phyloP scores from a whole-genome alignment of 345 rosid species.

The Hypericum androsaemum region DNA sequence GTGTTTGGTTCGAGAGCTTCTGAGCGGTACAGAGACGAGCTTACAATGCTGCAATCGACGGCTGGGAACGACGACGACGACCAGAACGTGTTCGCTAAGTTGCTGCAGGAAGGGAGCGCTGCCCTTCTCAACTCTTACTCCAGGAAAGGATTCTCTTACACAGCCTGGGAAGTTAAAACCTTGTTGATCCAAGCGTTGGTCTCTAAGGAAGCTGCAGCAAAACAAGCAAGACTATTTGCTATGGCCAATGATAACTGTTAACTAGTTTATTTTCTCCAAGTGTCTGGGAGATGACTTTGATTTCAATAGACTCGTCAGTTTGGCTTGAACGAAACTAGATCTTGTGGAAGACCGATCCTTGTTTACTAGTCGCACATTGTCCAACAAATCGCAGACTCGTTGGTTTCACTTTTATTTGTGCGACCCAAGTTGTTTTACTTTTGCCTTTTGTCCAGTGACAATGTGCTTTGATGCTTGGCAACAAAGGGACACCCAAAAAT shows the following conservation, averaged over 20 bases:
- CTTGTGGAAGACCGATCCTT: too few relatives aligned
- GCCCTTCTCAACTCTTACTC: constrained; percentile 81
- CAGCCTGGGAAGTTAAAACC: constrained; percentile 85
- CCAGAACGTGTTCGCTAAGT: constrained; percentile 31
- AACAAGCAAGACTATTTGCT: constrained; percentile 39
- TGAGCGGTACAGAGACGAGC: constrained; percentile 66
- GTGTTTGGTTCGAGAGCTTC: constrained; percentile 57
- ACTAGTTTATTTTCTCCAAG: constrained; percentile 11
- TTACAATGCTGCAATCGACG: constrained; percentile 62
- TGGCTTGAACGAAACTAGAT: too few relatives aligned
- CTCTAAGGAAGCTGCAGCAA: constrained; percentile 52
- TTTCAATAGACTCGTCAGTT: too few relatives aligned
- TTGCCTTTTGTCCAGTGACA: too few relatives aligned
- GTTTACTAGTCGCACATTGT: too few relatives aligned
- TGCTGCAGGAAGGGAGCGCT: constrained; percentile 65
- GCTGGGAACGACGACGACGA: constrained; percentile 41
- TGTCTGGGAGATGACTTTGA: too few relatives aligned
- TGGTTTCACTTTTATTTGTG: too few relatives aligned
- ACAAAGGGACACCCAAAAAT: constrained; percentile 53
- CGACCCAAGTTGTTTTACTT: too few relatives aligned
- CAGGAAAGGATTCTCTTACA: constrained; percentile 38
- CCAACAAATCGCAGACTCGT: too few relatives aligned
- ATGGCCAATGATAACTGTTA: constrained; percentile 64
- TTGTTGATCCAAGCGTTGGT: constrained; percentile 54
- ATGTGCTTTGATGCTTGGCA: constrained; percentile 27